Percentiles rank a stretch among this genome's conserved stretches.
Evolutionary conservation across 1,139 yeast species (phyloP).

Genomic region (Kodamaea arcana): DNA sequence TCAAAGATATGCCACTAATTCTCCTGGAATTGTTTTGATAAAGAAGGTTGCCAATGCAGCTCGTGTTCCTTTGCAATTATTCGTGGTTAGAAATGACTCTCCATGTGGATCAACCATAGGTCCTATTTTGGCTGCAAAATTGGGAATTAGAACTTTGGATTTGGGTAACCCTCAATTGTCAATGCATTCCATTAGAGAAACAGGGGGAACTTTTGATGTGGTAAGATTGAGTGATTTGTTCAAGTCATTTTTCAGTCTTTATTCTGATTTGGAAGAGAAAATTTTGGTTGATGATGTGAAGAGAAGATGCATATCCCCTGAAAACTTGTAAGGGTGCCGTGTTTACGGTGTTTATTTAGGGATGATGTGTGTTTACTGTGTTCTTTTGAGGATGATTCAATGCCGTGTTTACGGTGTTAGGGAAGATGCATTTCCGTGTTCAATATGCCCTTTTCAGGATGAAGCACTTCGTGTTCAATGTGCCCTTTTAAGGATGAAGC

Average conservation of each 20-base stretch:
- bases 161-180: constrained; percentile 91
- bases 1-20: constrained; percentile 91
- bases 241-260: constrained; percentile 52
- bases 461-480: no score
- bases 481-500: no score
- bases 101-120: constrained; percentile 98
- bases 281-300: constrained; percentile 24
- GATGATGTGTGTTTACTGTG: no score
- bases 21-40: constrained; percentile 79
- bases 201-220: constrained; percentile 80
- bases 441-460: no score
- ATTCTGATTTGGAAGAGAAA: constrained; percentile 24
- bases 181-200: constrained; percentile 95
- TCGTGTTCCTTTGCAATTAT: constrained; percentile 69
- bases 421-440: no score
- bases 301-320: no score
- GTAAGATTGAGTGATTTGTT: constrained; percentile 60
- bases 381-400: no score
- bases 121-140: constrained; percentile 82
- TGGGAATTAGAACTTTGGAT: constrained; percentile 88
- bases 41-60: constrained; percentile 67
- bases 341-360: no score
- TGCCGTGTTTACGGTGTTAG: no score
- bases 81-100: constrained; percentile 87
- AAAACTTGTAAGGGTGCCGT: no score